Evolutionary conservation across 441 rosid genomes (phyloP).

Genomic region (Populus tomentosa): DNA sequence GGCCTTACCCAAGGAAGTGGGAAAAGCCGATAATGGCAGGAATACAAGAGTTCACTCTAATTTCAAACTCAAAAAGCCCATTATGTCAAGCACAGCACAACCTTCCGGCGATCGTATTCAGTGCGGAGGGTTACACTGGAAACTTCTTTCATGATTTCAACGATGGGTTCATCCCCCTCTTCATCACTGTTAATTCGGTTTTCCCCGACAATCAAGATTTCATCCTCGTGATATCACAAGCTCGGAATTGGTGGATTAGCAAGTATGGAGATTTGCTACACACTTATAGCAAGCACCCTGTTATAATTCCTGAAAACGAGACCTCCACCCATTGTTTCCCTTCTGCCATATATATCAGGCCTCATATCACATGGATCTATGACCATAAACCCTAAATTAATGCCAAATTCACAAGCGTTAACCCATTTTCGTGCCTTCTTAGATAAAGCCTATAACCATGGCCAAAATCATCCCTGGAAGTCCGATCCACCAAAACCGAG

Average conservation of each 20-base stretch:
- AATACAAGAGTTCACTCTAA: slow-evolving; percentile 41
- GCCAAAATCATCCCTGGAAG: background rate
- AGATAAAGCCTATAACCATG: slow-evolving; percentile 26
- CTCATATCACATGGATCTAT: slow-evolving; percentile 53
- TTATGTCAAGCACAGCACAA: slow-evolving; percentile 32
- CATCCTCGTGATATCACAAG: slow-evolving; percentile 32
- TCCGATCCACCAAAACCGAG: slow-evolving; percentile 8
- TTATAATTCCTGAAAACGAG: slow-evolving; percentile 41
- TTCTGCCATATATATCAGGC: slow-evolving; percentile 37
- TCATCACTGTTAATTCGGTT: slow-evolving; percentile 43
- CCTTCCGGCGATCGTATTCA: slow-evolving; percentile 51
- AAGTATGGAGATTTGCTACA: slow-evolving; percentile 38
- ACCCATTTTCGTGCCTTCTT: slow-evolving; percentile 39
- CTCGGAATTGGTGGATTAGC: slow-evolving; percentile 58
- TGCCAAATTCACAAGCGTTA: slow-evolving; percentile 37
- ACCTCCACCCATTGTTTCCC: slow-evolving; percentile 46
- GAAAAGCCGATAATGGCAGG: slow-evolving; percentile 28
- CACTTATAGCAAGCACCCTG: slow-evolving; percentile 35
- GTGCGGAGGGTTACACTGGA: slow-evolving; percentile 64
- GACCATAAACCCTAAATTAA: slow-evolving; percentile 28
- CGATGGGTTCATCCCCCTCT: slow-evolving; percentile 61
- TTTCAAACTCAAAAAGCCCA: slow-evolving; percentile 23
- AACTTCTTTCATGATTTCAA: slow-evolving; percentile 59
- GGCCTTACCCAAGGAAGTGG: slow-evolving; percentile 54
- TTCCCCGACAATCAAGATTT: slow-evolving; percentile 33